Percentiles rank a stretch among this genome's conserved stretches.
phyloP scores from a whole-genome alignment of 2,329 filamentous ascomycete species.

The Microdochium trichocladiopsis region DNA sequence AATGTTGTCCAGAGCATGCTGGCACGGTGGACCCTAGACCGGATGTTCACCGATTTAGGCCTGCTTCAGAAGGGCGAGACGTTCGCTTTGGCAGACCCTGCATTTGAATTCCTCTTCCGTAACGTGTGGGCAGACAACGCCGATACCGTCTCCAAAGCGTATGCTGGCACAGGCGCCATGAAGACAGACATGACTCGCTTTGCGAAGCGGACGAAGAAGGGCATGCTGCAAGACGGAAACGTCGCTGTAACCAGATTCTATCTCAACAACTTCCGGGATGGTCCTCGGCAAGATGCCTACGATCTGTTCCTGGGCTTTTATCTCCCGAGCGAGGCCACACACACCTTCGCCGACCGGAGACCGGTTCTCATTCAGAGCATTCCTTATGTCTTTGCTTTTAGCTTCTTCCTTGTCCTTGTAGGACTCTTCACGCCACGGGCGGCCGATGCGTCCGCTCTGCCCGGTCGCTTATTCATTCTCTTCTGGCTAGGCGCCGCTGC shows the following conservation, averaged over 20 bases:
- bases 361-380: slow-evolving; percentile 89
- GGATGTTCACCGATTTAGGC: slow-evolving; percentile 80
- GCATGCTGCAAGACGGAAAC: slow-evolving; percentile 77
- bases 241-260: slow-evolving; percentile 87
- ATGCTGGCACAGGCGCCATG: slow-evolving; percentile 92
- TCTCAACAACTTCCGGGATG: slow-evolving; percentile 90
- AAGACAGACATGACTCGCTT: slow-evolving; percentile 98
- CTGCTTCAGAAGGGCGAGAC: slow-evolving; percentile 69
- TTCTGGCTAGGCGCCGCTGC: slow-evolving; percentile 66
- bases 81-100: slow-evolving; percentile 67
- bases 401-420: slow-evolving; percentile 74
- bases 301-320: slow-evolving; percentile 90
- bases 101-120: slow-evolving; percentile 87
- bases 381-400: slow-evolving; percentile 83
- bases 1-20: slow-evolving; percentile 98
- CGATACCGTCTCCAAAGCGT: slow-evolving; percentile 85
- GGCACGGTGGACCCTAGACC: slow-evolving; percentile 79
- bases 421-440: slow-evolving; percentile 65
- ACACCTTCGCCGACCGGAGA: slow-evolving; percentile 71
- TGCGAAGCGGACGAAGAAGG: slow-evolving; percentile 77
- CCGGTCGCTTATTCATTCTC: slow-evolving; percentile 73
- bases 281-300: slow-evolving; percentile 89
- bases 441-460: slow-evolving; percentile 70
- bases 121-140: slow-evolving; percentile 99
- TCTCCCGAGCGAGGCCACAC: slow-evolving; percentile 56